Evolutionary conservation across 768 basidiomycete species (phyloP).

Genomic region (Leccinum olivaceopallidum): DNA sequence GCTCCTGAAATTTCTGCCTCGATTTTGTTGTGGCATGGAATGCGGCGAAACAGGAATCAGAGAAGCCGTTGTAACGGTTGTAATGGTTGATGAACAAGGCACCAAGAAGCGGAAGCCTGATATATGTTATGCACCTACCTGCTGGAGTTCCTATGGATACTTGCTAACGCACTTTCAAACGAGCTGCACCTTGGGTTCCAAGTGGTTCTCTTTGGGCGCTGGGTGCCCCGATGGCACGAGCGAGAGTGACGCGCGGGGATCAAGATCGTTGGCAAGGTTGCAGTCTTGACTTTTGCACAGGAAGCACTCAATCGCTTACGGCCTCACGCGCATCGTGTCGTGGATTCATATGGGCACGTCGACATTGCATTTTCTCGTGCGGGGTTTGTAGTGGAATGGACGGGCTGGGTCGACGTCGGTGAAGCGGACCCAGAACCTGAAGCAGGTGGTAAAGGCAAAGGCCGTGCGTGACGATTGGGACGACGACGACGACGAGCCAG

Average conservation of each 20-base stretch:
- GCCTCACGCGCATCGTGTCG: not conserved
- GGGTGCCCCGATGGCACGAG: constrained; percentile 9
- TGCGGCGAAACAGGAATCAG: constrained; percentile 30
- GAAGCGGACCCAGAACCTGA: not conserved
- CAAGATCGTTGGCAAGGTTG: constrained; percentile 16
- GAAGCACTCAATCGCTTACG: constrained; percentile 14
- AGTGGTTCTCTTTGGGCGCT: too few species aligned
- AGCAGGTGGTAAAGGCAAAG: not conserved
- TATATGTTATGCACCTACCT: constrained; percentile 50
- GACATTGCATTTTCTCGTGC: not conserved
- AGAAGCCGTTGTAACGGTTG: constrained; percentile 45
- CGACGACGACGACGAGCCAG: constrained; percentile 34
- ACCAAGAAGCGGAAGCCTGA: constrained; percentile 21
- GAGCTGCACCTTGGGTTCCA: not conserved
- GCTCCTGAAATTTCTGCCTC: constrained; percentile 54
- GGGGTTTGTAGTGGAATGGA: constrained; percentile 1
- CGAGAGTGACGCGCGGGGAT: constrained; percentile 14
- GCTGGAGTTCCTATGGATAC: constrained; percentile 64
- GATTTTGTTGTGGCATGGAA: constrained; percentile 48
- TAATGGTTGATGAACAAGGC: constrained; percentile 49
- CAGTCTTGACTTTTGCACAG: not conserved
- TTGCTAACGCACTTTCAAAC: constrained; percentile 66
- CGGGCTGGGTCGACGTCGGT: constrained; percentile 2
- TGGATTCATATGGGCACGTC: not conserved
- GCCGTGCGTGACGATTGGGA: constrained; percentile 58